These are phyloP conservation scores for Lenwebbia sp. DNA, from an alignment of 345 rosid genomes.

Conservation along the genomic window DNA sequence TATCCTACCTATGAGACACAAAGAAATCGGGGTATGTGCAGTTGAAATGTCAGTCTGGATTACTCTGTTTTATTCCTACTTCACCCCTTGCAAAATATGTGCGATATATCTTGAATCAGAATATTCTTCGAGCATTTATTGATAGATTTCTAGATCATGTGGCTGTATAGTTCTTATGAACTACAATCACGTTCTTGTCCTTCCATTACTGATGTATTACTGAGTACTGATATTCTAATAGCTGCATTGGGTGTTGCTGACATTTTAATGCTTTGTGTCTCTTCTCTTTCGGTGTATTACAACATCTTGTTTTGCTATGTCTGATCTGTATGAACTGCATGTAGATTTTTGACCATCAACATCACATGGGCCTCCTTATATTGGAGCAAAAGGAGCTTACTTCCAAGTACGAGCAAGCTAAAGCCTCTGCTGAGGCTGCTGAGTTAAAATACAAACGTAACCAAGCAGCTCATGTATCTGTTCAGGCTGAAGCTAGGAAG, in stretches of 20 bases:
- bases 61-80: not conserved
- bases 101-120: not conserved
- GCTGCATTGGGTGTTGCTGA: not conserved
- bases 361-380: constrained; percentile 88
- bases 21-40: not conserved
- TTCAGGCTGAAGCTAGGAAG: constrained; percentile 60
- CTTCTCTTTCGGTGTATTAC: not conserved
- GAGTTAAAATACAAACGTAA: constrained; percentile 51
- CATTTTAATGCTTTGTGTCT: not conserved
- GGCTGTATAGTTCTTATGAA: not conserved
- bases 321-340: not conserved
- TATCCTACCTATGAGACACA: not conserved
- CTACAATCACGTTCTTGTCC: not conserved
- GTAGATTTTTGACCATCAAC: constrained; percentile 83
- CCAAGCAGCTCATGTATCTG: constrained; percentile 53
- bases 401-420: constrained; percentile 51
- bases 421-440: constrained; percentile 56
- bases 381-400: constrained; percentile 62
- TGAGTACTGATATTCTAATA: not conserved
- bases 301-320: not conserved
- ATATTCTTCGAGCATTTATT: not conserved
- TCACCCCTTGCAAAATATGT: not conserved
- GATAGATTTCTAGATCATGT: not conserved
- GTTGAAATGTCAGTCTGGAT: not conserved
- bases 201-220: not conserved